phyloP scores from a whole-genome alignment of 495 filamentous ascomycete species.

The Melanomma pulvis-pyrius region DNA sequence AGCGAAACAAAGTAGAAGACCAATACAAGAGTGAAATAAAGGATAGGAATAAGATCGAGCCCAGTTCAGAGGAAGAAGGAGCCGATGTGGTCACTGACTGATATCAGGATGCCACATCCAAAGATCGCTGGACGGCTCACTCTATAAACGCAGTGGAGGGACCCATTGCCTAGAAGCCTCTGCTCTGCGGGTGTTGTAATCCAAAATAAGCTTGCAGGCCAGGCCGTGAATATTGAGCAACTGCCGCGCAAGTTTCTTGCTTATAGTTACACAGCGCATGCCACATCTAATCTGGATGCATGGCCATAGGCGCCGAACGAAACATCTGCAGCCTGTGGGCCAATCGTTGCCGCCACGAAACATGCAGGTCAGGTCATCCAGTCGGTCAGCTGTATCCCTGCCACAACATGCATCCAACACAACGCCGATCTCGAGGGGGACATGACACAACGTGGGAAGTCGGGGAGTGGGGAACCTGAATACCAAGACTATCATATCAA shows the following conservation, averaged over 20 bases:
- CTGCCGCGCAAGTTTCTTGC: slow-evolving; percentile 14
- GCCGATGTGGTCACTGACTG: not conserved
- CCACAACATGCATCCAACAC: not conserved
- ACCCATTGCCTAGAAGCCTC: too few species aligned
- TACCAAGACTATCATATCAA: too few species aligned
- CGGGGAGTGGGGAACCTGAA: too few species aligned
- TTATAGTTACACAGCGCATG: slow-evolving; percentile 23
- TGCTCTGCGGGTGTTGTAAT: not conserved
- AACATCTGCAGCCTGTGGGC: slow-evolving; percentile 35
- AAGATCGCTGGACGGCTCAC: too few species aligned
- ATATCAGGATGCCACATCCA: slow-evolving; percentile 1
- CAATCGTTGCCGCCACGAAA: slow-evolving; percentile 36
- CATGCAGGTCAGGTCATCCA: slow-evolving; percentile 12
- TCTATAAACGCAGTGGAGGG: too few species aligned
- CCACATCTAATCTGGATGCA: slow-evolving; percentile 17
- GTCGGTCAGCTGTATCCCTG: slow-evolving; percentile 24
- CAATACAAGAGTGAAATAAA: not conserved
- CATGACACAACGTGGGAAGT: slow-evolving; percentile 3
- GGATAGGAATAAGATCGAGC: not conserved
- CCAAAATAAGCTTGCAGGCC: slow-evolving; percentile 21
- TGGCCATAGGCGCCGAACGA: slow-evolving; percentile 22
- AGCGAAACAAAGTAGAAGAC: too few species aligned
- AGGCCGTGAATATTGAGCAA: slow-evolving; percentile 20
- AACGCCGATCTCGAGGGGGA: slow-evolving; percentile 3
- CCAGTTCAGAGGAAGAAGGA: not conserved